Evolutionary conservation across 1,284 basidiomycete species (phyloP).

Genomic region (Microbotryum lychnidis-dioicae): DNA sequence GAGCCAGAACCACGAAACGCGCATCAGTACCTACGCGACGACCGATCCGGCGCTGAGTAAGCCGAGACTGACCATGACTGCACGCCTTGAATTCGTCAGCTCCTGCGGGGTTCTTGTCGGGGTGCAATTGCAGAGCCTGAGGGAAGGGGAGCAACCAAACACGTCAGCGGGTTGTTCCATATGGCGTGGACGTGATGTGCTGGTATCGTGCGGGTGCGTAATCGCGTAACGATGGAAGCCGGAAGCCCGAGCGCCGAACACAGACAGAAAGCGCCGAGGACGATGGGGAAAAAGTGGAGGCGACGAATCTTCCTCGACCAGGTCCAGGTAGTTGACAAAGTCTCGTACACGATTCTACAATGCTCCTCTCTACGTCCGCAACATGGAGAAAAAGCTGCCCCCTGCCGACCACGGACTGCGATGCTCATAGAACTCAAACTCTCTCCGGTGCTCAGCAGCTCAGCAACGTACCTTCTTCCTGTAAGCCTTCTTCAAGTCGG

Average conservation of each 20-base stretch:
- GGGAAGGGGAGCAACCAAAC: neutral
- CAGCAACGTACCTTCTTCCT: constrained; percentile 22
- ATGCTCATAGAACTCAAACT: too few species aligned
- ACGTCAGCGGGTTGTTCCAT: too few species aligned
- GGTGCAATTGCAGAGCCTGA: constrained; percentile 73
- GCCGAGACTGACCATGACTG: constrained; percentile 66
- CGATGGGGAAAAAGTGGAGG: too few species aligned
- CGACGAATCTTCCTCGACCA: too few species aligned
- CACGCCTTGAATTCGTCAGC: constrained; percentile 95
- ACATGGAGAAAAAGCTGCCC: too few species aligned
- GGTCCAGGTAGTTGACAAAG: too few species aligned
- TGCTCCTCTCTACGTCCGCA: too few species aligned
- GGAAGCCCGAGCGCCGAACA: too few species aligned
- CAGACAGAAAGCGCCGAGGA: too few species aligned
- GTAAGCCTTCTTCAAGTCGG: constrained; percentile 52
- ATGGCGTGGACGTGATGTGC: too few species aligned
- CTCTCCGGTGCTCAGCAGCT: neutral
- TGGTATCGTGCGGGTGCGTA: neutral
- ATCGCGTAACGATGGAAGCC: neutral
- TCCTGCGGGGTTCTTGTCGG: constrained; percentile 42
- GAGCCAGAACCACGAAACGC: neutral
- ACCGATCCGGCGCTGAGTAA: too few species aligned
- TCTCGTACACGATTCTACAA: too few species aligned
- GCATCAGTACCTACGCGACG: neutral
- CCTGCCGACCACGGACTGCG: neutral